Evolutionary conservation across 352 stramenopile species (phyloP).

Genomic region (Phytophthora lateralis): DNA sequence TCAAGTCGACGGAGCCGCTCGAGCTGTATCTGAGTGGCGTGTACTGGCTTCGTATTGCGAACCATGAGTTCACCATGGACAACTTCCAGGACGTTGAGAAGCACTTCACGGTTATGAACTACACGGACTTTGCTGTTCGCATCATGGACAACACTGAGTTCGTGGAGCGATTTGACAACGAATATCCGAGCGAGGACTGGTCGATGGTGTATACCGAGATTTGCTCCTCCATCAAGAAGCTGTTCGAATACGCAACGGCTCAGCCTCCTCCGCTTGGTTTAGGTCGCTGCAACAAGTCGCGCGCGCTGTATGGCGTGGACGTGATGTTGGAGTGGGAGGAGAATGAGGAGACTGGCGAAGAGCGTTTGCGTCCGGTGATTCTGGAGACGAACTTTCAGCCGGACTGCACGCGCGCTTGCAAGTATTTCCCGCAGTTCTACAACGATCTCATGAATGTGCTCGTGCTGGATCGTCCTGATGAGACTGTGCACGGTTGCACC

Average conservation of each 20-base stretch:
- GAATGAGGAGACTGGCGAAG: slow-evolving; percentile 40
- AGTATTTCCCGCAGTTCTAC: slow-evolving; percentile 63
- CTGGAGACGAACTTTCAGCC: slow-evolving; percentile 65
- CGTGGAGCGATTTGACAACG: slow-evolving; percentile 49
- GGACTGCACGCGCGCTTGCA: slow-evolving; percentile 58
- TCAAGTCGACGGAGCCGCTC: slow-evolving; percentile 55
- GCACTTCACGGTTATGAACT: slow-evolving; percentile 75
- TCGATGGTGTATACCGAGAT: slow-evolving; percentile 45
- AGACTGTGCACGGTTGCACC: slow-evolving; percentile 47
- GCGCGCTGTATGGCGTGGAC: slow-evolving; percentile 60
- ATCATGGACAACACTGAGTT: slow-evolving; percentile 63
- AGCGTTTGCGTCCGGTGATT: slow-evolving; percentile 50
- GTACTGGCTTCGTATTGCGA: slow-evolving; percentile 60
- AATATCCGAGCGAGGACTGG: slow-evolving; percentile 61
- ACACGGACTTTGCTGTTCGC: slow-evolving; percentile 50
- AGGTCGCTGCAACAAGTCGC: slow-evolving; percentile 56
- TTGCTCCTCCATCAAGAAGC: slow-evolving; percentile 50
- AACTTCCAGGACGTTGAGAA: slow-evolving; percentile 61
- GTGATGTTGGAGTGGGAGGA: slow-evolving; percentile 57
- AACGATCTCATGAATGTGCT: slow-evolving; percentile 64
- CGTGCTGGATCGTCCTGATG: slow-evolving; percentile 46
- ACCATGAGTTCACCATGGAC: slow-evolving; percentile 66
- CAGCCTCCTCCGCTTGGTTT: slow-evolving; percentile 50
- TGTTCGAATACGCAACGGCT: slow-evolving; percentile 52
- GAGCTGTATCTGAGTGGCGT: slow-evolving; percentile 58